Conservation (phyloP, 352 stramenopile genomes). For the Bremia lactucae region DNA sequence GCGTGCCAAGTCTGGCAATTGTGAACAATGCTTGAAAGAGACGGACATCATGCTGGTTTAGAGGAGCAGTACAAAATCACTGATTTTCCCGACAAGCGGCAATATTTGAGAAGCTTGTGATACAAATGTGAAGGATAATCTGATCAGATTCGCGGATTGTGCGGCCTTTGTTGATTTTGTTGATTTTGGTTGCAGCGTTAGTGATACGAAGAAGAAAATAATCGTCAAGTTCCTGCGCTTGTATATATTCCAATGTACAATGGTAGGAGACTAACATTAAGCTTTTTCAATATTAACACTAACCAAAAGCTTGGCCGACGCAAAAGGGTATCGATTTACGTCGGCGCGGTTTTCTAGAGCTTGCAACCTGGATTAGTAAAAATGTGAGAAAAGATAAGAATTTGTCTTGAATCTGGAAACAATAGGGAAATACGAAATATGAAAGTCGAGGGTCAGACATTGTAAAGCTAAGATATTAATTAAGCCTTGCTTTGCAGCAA, state of each 20-base stretch:
- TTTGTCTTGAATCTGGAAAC: no score
- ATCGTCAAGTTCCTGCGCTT: conserved; percentile 35
- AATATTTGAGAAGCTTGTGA: conserved; percentile 3
- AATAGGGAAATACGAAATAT: no score
- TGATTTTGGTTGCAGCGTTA: conserved; percentile 58
- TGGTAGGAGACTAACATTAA: conserved; percentile 32
- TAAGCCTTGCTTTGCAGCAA: no score
- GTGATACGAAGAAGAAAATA: conserved; percentile 47
- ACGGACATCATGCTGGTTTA: conserved; percentile 38
- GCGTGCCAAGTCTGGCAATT: conserved; percentile 27
- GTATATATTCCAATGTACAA: conserved; percentile 41
- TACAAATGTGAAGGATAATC: conserved; percentile 4
- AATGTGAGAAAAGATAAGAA: no score
- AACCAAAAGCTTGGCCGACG: conserved; percentile 43
- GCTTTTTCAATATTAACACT: conserved; percentile 32
- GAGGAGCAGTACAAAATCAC: conserved; percentile 21
- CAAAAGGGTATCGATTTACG: conserved; percentile 40
- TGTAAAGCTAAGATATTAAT: no score
- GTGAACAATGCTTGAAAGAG: conserved; percentile 51
- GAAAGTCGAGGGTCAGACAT: no score
- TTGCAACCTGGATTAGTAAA: no score
- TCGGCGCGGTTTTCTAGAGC: conserved; percentile 37
- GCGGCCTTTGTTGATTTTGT: conserved; percentile 51
- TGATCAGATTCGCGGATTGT: conserved; percentile 6
- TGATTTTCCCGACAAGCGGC: conserved; percentile 25